Percentiles rank a stretch among this genome's conserved stretches.
Evolutionary conservation across 2,329 filamentous ascomycete species (phyloP).

Genomic region (Penicillium sp.): DNA sequence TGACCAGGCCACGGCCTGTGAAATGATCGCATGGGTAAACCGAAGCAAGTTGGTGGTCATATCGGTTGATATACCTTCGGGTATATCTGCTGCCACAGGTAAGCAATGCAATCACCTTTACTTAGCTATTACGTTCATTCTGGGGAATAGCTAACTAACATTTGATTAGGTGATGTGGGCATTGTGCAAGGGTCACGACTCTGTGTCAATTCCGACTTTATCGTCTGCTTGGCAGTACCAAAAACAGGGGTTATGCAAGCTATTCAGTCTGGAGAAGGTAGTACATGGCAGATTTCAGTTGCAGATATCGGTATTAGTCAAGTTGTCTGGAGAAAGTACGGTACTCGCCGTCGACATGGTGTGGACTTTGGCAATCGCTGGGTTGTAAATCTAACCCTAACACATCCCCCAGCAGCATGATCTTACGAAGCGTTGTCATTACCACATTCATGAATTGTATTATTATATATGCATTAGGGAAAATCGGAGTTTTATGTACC

Average conservation of each 20-base stretch:
- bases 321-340: conserved; percentile 79
- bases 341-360: conserved; percentile 73
- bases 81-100: conserved; percentile 75
- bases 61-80: conserved; percentile 86
- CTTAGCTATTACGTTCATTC: conserved; percentile 50
- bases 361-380: conserved; percentile 86
- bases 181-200: conserved; percentile 70
- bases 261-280: conserved; percentile 58
- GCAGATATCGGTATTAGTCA: conserved; percentile 83
- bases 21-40: conserved; percentile 92
- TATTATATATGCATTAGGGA: neutral
- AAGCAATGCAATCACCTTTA: conserved; percentile 25
- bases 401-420: conserved; percentile 33
- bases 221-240: conserved; percentile 82
- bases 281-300: conserved; percentile 71
- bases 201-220: conserved; percentile 74
- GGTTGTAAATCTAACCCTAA: conserved; percentile 64
- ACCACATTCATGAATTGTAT: neutral
- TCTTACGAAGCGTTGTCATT: neutral
- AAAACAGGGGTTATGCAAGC: conserved; percentile 79
- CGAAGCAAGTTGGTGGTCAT: conserved; percentile 77
- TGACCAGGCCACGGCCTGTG: conserved; percentile 78
- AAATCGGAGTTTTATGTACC: neutral
- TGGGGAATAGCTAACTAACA: neutral
- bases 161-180: conserved; percentile 46